phyloP scores from a whole-genome alignment of 2,329 filamentous ascomycete species.

The Venturia pyrina region DNA sequence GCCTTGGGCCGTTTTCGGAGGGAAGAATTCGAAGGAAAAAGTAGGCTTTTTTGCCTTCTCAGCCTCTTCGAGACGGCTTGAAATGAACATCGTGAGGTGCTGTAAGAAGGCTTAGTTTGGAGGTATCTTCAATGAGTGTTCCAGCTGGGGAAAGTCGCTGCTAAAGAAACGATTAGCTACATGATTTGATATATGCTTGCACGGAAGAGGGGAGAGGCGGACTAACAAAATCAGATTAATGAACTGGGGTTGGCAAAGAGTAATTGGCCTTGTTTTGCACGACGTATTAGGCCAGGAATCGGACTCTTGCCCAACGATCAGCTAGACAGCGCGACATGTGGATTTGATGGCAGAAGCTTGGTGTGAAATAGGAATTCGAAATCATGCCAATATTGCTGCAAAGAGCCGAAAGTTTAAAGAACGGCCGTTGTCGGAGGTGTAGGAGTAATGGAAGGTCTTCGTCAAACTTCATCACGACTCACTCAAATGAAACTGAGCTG shows the following conservation, averaged over 20 bases:
- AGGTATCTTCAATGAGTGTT: background rate
- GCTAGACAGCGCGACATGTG: constrained; percentile 45
- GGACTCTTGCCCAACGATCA: constrained; percentile 38
- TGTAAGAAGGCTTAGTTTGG: constrained; percentile 8
- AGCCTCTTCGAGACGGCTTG: constrained; percentile 76
- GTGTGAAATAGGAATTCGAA: background rate
- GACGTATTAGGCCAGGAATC: constrained; percentile 33
- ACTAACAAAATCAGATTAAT: background rate
- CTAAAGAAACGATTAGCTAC: background rate
- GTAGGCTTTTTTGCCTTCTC: constrained; percentile 70
- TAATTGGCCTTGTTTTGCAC: background rate
- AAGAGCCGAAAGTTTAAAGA: background rate
- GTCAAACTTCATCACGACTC: too few species aligned
- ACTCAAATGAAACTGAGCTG: too few species aligned
- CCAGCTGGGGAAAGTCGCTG: background rate
- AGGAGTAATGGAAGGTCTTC: too few species aligned
- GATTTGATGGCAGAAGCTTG: background rate
- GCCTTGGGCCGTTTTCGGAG: constrained; percentile 92
- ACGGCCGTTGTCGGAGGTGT: background rate
- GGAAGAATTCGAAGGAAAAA: constrained; percentile 99
- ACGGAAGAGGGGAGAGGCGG: background rate
- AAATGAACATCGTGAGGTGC: constrained; percentile 74
- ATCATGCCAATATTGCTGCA: background rate
- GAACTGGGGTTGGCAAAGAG: too few species aligned
- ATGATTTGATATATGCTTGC: background rate